phyloP scores from a whole-genome alignment of 139 green algal species.

The Ettlia oleoabundans region DNA sequence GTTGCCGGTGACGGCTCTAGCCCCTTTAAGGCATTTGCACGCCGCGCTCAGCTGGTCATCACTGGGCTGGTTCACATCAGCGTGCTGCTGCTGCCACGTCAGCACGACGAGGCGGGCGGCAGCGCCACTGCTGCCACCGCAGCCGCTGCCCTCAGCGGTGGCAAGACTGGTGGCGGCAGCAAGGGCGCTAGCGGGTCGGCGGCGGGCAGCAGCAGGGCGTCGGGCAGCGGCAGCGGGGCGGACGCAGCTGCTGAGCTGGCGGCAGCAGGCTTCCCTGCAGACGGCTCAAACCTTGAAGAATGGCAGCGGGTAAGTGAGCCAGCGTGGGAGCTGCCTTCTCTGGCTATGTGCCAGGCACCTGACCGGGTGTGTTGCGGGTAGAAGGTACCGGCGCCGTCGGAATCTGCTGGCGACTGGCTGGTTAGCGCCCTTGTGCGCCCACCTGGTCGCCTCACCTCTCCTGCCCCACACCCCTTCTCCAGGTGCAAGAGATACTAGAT shows the following conservation, averaged over 20 bases:
- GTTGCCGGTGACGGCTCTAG: background rate
- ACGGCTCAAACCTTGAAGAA: constrained; percentile 32
- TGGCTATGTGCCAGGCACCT: background rate
- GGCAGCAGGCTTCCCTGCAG: constrained; percentile 22
- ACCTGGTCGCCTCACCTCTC: background rate
- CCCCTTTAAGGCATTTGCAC: constrained; percentile 35
- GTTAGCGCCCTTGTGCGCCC: no score
- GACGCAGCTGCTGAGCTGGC: background rate
- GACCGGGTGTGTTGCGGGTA: no score
- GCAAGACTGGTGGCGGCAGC: background rate
- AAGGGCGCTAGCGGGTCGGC: background rate
- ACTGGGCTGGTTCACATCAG: constrained; percentile 43
- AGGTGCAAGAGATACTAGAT: constrained; percentile 23
- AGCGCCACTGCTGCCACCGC: background rate
- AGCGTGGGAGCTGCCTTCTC: background rate
- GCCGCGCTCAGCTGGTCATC: constrained; percentile 38
- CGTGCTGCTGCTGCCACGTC: constrained; percentile 38
- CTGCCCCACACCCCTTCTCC: background rate
- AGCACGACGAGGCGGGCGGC: background rate
- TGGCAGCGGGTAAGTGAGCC: constrained; percentile 33
- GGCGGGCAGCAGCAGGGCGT: constrained; percentile 4
- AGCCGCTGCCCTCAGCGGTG: background rate
- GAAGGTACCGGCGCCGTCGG: no score
- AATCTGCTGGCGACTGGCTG: no score
- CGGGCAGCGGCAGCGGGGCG: background rate